These are phyloP conservation scores for Cytospora leucostoma DNA, from an alignment of 2,329 filamentous ascomycete genomes.

Conservation along the genomic window DNA sequence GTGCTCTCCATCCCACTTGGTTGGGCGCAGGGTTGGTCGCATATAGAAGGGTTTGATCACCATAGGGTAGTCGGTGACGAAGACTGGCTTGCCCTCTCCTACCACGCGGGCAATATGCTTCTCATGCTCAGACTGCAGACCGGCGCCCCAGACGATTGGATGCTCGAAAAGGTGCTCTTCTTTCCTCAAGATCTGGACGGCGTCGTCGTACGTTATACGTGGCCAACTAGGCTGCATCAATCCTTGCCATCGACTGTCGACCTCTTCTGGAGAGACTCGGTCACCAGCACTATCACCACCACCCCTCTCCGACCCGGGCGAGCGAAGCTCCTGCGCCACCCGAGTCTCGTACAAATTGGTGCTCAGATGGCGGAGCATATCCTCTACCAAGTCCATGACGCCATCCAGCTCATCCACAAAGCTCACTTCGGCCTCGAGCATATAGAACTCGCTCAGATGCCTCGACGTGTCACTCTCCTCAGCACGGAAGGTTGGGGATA, in stretches of 20 bases:
- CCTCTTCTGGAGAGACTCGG: slow-evolving; percentile 49
- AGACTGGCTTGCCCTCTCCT: slow-evolving; percentile 67
- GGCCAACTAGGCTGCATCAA: slow-evolving; percentile 67
- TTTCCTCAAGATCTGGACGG: slow-evolving; percentile 67
- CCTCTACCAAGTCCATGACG: slow-evolving; percentile 79
- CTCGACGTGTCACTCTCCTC: slow-evolving; percentile 91
- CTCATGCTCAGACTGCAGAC: slow-evolving; percentile 90
- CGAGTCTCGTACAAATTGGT: slow-evolving; percentile 43
- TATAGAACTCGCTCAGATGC: slow-evolving; percentile 97
- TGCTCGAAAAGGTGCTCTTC: slow-evolving; percentile 66
- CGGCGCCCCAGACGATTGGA: slow-evolving; percentile 68
- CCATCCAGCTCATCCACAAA: slow-evolving; percentile 70
- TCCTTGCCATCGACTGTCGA: slow-evolving; percentile 72
- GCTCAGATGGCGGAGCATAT: slow-evolving; percentile 64
- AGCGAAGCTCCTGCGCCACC: slow-evolving; percentile 48
- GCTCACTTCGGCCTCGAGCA: slow-evolving; percentile 90
- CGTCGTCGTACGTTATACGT: slow-evolving; percentile 79
- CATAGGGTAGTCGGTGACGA: slow-evolving; percentile 91
- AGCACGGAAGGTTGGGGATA: slow-evolving; percentile 91
- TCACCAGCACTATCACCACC: slow-evolving; percentile 35
- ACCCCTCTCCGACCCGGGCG: slow-evolving; percentile 26
- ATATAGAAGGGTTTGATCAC: slow-evolving; percentile 80
- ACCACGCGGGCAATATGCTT: slow-evolving; percentile 71
- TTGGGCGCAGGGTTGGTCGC: slow-evolving; percentile 54
- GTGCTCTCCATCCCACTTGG: not conserved